Evolutionary conservation across 805 yeast species (phyloP).

Genomic region (Sporopachydermia lactativora): DNA sequence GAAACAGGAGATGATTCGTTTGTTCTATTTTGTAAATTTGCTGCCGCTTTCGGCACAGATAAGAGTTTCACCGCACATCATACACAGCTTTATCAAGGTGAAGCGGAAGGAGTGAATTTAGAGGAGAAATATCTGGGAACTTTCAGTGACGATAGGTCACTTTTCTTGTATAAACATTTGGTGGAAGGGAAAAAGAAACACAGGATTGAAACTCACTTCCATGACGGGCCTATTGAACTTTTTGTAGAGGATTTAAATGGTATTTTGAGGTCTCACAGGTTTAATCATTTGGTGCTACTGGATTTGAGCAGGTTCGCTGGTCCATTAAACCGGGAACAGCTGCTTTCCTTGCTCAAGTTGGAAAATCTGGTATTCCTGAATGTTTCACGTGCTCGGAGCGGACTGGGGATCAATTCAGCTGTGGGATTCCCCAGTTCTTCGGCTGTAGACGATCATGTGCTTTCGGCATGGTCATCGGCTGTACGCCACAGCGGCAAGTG

Average conservation of each 20-base stretch:
- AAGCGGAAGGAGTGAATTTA: not conserved
- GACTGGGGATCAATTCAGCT: not conserved
- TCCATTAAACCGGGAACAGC: not conserved
- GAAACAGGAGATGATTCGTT: not conserved
- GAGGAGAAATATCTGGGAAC: not conserved
- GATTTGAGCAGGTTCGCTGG: not conserved
- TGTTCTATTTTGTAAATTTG: not conserved
- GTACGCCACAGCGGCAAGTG: constrained; percentile 1
- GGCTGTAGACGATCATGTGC: not conserved
- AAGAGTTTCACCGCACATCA: not conserved
- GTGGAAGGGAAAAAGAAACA: not conserved
- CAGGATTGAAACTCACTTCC: not conserved
- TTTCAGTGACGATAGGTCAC: not conserved
- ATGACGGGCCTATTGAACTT: not conserved
- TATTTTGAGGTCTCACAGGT: not conserved
- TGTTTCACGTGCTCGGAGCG: not conserved
- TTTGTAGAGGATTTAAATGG: not conserved
- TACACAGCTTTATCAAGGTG: constrained; percentile 1
- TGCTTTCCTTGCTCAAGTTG: not conserved
- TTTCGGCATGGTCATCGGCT: not conserved
- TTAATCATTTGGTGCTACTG: not conserved
- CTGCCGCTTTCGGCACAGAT: not conserved
- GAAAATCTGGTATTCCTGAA: not conserved
- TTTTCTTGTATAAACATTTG: not conserved
- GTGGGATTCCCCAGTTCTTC: not conserved